A percentile compares a stretch with the other conserved stretches of the same genome.
Conservation (phyloP, 2,329 filamentous ascomycete species). For the Chaetomium sp. region DNA sequence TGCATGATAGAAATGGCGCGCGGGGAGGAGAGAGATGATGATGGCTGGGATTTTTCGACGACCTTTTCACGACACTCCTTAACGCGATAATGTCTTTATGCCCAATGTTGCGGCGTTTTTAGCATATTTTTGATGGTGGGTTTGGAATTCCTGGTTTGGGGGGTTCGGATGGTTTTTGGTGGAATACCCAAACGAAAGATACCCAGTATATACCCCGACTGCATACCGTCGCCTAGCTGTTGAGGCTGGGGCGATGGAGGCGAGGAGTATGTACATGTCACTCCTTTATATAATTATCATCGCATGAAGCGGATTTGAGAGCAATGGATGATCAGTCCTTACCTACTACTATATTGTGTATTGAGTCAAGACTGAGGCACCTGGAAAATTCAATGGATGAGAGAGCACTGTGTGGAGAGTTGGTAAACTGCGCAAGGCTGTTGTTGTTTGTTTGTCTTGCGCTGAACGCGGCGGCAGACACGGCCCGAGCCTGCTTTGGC, state of each 20-base stretch:
- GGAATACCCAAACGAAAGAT: background rate
- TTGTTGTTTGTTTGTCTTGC: no score
- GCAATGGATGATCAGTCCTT: background rate
- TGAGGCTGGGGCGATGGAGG: background rate
- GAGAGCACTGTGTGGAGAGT: no score
- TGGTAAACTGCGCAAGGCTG: no score
- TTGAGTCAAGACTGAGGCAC: no score
- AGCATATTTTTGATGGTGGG: background rate
- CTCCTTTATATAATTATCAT: background rate
- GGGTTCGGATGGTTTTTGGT: background rate
- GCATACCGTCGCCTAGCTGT: no score
- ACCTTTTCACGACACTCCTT: conserved; percentile 10
- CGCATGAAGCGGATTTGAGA: background rate
- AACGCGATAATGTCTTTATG: background rate
- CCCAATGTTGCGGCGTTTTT: no score
- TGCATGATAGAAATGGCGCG: background rate
- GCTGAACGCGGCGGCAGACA: no score
- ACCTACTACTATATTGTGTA: background rate
- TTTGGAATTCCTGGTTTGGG: background rate
- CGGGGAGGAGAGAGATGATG: background rate
- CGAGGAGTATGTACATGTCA: conserved; percentile 6
- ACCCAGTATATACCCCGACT: conserved; percentile 1
- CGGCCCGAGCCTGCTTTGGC: no score
- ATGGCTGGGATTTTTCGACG: background rate
- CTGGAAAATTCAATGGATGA: no score